phyloP scores from a whole-genome alignment of 768 basidiomycete genomes.

The Leccinellum luteum region DNA sequence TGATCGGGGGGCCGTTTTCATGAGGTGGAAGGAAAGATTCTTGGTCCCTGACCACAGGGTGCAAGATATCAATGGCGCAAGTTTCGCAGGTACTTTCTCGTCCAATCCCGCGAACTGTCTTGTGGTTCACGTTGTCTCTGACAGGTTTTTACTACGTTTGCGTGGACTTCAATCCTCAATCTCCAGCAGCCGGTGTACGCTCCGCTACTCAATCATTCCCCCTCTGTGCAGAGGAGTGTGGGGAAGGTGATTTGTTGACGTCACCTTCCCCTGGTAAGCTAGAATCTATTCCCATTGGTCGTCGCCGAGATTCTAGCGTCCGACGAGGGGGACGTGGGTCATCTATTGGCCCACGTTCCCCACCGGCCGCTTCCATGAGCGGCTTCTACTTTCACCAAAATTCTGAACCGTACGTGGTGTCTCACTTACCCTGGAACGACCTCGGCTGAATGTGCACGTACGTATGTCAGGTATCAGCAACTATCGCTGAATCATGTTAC shows the following conservation, averaged over 20 bases:
- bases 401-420: slow-evolving; percentile 78
- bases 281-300: slow-evolving; percentile 37
- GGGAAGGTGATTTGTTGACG: slow-evolving; percentile 27
- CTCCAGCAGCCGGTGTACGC: slow-evolving; percentile 34
- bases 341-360: slow-evolving; percentile 45
- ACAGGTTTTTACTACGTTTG: slow-evolving; percentile 94
- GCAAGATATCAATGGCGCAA: slow-evolving; percentile 91
- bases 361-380: slow-evolving; percentile 70
- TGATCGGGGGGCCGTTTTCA: slow-evolving; percentile 82
- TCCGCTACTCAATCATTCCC: slow-evolving; percentile 37
- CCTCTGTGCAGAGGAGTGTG: slow-evolving; percentile 27
- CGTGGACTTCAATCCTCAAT: slow-evolving; percentile 82
- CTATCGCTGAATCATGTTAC: slow-evolving; percentile 78
- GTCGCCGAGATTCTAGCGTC: slow-evolving; percentile 46
- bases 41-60: slow-evolving; percentile 94
- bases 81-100: slow-evolving; percentile 76
- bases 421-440: background rate
- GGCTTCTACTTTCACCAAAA: slow-evolving; percentile 95
- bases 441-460: slow-evolving; percentile 8
- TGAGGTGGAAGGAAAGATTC: slow-evolving; percentile 97
- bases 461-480: slow-evolving; percentile 73
- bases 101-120: background rate
- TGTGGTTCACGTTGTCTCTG: slow-evolving; percentile 1
- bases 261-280: slow-evolving; percentile 34
- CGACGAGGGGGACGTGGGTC: slow-evolving; percentile 45